These are phyloP conservation scores for Calonectria ilicicola DNA, from an alignment of 2,329 filamentous ascomycete genomes.

Conservation along the genomic window DNA sequence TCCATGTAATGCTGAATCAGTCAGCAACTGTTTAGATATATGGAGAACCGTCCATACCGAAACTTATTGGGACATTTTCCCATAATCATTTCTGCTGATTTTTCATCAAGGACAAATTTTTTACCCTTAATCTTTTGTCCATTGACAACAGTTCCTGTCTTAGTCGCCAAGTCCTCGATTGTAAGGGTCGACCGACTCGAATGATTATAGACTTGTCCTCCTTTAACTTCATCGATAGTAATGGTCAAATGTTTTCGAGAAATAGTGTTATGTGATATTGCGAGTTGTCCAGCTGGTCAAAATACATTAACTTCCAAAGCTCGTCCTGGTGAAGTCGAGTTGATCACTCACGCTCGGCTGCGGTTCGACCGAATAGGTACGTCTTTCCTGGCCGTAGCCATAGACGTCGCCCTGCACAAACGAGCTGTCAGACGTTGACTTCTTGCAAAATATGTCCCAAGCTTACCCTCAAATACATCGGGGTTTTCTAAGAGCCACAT, in stretches of 20 bases:
- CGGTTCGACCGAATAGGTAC: slow-evolving; percentile 87
- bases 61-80: slow-evolving; percentile 77
- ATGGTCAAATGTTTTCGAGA: slow-evolving; percentile 91
- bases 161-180: slow-evolving; percentile 84
- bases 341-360: slow-evolving; percentile 71
- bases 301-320: slow-evolving; percentile 6
- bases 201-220: slow-evolving; percentile 75
- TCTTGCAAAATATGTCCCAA: too few species aligned
- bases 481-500: slow-evolving; percentile 77
- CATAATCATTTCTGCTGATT: slow-evolving; percentile 73
- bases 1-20: slow-evolving; percentile 77
- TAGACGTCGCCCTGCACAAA: slow-evolving; percentile 61
- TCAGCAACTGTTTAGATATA: slow-evolving; percentile 19
- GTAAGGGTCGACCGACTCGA: slow-evolving; percentile 76
- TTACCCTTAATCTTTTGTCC: slow-evolving; percentile 76
- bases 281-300: slow-evolving; percentile 70
- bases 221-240: slow-evolving; percentile 72
- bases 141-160: slow-evolving; percentile 85
- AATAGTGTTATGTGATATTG: slow-evolving; percentile 83
- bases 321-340: too few species aligned
- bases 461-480: slow-evolving; percentile 61
- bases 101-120: slow-evolving; percentile 64
- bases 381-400: slow-evolving; percentile 90
- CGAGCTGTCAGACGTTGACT: slow-evolving; percentile 11
- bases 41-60: slow-evolving; percentile 54